phyloP scores from a whole-genome alignment of 2,329 filamentous ascomycete species.

The Xylogone sp. region DNA sequence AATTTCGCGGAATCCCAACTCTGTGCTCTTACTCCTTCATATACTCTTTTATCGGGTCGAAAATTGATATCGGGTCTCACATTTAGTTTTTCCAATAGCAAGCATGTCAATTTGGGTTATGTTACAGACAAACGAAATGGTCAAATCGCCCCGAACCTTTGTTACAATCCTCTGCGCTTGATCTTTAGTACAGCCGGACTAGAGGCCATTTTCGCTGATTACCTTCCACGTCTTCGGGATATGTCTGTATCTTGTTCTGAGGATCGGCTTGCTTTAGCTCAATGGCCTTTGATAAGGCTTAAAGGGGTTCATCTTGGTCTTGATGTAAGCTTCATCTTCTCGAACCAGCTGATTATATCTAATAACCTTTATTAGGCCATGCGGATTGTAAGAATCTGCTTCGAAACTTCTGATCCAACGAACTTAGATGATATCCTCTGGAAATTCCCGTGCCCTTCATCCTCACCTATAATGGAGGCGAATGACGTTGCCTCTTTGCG shows the following conservation, averaged over 20 bases:
- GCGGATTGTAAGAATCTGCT: conserved; percentile 7
- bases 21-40: conserved; percentile 2
- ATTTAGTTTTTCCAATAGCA: conserved; percentile 4
- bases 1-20: conserved; percentile 1
- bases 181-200: conserved; percentile 4
- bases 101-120: conserved; percentile 7
- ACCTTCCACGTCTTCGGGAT: conserved; percentile 1
- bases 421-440: conserved; percentile 5
- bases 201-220: conserved; percentile 5
- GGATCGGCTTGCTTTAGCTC: conserved; percentile 1
- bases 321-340: conserved; percentile 3
- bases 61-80: conserved; percentile 8
- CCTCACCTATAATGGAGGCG: conserved; percentile 2
- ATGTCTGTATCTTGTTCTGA: background rate
- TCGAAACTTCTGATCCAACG: background rate
- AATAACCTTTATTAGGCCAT: conserved; percentile 5
- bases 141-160: background rate
- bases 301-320: conserved; percentile 8
- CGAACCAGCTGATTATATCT: background rate
- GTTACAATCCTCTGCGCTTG: conserved; percentile 2
- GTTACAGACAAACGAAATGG: background rate
- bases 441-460: conserved; percentile 3
- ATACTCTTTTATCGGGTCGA: conserved; percentile 5
- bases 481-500: conserved; percentile 4
- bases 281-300: conserved; percentile 3